Percentiles rank a stretch among this genome's conserved stretches.
Evolutionary conservation across 495 filamentous ascomycete genomes (phyloP).

Genomic region (Chaetomium fimeti): DNA sequence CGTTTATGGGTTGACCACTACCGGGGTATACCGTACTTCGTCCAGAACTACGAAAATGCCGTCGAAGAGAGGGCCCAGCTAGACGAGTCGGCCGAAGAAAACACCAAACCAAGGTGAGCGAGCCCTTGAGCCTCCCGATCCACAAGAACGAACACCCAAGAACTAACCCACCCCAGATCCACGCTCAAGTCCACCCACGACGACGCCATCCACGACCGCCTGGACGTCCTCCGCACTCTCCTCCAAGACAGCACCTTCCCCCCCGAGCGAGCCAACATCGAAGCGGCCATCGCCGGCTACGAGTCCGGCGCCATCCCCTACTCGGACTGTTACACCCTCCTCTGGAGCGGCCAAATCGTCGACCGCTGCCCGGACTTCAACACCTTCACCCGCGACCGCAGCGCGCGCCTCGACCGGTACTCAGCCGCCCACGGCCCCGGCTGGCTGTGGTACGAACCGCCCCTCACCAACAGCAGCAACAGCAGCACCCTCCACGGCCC

Average conservation of each 20-base stretch:
- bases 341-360: conserved; percentile 49
- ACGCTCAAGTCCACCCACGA: conserved; percentile 23
- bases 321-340: conserved; percentile 43
- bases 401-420: conserved; percentile 45
- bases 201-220: conserved; percentile 34
- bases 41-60: conserved; percentile 34
- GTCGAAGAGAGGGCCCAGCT: conserved; percentile 37
- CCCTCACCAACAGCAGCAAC: conserved; percentile 30
- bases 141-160: not conserved
- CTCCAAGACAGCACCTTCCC: conserved; percentile 39
- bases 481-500: conserved; percentile 6
- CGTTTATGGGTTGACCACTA: conserved; percentile 37
- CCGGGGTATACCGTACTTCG: conserved; percentile 28
- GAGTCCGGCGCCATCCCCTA: conserved; percentile 42
- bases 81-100: conserved; percentile 40
- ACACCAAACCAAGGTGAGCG: conserved; percentile 41
- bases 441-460: conserved; percentile 54
- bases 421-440: conserved; percentile 39
- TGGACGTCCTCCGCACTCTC: conserved; percentile 34
- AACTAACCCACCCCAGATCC: conserved; percentile 27
- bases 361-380: conserved; percentile 40
- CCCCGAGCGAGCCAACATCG: conserved; percentile 45
- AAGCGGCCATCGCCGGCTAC: conserved; percentile 46
- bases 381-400: conserved; percentile 41
- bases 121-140: not conserved